phyloP scores from a whole-genome alignment of 2,329 filamentous ascomycete species.

The Fusarium phyllophilum region DNA sequence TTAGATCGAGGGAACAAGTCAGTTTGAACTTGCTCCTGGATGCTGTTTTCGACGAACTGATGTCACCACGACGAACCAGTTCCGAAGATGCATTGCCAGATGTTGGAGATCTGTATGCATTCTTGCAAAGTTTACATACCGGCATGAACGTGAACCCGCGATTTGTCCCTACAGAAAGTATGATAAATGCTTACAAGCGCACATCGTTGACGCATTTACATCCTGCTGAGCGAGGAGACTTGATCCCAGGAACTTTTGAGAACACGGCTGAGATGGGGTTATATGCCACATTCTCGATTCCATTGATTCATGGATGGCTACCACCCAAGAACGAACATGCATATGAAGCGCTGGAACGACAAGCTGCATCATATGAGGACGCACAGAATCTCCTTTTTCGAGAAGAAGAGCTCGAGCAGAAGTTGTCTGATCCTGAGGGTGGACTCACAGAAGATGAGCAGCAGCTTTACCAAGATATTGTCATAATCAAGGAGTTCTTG shows the following conservation, averaged over 20 bases:
- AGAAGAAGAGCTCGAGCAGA: conserved; percentile 88
- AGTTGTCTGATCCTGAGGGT: conserved; percentile 59
- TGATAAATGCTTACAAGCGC: conserved; percentile 59
- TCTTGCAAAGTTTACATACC: conserved; percentile 88
- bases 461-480: conserved; percentile 81
- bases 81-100: conserved; percentile 78
- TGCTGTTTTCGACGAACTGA: conserved; percentile 92
- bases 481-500: conserved; percentile 87
- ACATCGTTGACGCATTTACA: conserved; percentile 64
- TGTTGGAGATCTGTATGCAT: conserved; percentile 86
- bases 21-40: conserved; percentile 87
- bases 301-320: conserved; percentile 93
- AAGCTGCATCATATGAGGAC: conserved; percentile 88
- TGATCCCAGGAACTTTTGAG: conserved; percentile 80
- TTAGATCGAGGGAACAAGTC: conserved; percentile 85
- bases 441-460: conserved; percentile 80
- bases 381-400: conserved; percentile 88
- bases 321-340: conserved; percentile 73
- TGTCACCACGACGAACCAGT: conserved; percentile 76
- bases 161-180: conserved; percentile 71
- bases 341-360: conserved; percentile 75
- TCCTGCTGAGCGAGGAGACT: conserved; percentile 58
- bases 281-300: conserved; percentile 89
- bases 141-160: conserved; percentile 98
- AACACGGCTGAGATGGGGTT: conserved; percentile 88